Percentiles rank a stretch among this genome's conserved stretches.
Evolutionary conservation across 805 yeast species (phyloP).

Genomic region (Candida mattraensis): DNA sequence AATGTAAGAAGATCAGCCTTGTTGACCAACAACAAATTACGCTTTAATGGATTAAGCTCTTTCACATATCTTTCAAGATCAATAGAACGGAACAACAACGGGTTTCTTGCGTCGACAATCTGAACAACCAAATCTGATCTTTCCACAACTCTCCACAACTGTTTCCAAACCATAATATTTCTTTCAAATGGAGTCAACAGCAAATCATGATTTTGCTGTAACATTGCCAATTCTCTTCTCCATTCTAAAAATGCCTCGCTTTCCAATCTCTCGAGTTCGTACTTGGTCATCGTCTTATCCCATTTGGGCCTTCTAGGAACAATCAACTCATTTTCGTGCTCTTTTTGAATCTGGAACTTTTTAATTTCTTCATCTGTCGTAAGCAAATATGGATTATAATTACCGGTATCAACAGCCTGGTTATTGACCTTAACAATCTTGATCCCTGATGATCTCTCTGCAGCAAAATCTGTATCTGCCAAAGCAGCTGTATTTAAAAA

Average conservation of each 20-base stretch:
- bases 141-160: conserved; percentile 96
- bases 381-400: conserved; percentile 56
- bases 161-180: conserved; percentile 97
- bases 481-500: conserved; percentile 92
- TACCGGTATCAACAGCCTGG: conserved; percentile 64
- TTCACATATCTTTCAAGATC: conserved; percentile 81
- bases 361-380: conserved; percentile 64
- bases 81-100: conserved; percentile 81
- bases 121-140: conserved; percentile 93
- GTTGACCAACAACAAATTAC: conserved; percentile 80
- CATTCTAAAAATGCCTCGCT: conserved; percentile 89
- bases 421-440: conserved; percentile 75
- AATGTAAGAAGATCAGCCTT: conserved; percentile 86
- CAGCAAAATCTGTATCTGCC: conserved; percentile 94
- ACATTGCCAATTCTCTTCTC: conserved; percentile 85
- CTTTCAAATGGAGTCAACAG: conserved; percentile 95
- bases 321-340: conserved; percentile 65
- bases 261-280: conserved; percentile 81
- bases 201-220: conserved; percentile 83
- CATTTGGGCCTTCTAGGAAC: conserved; percentile 94
- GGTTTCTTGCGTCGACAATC: conserved; percentile 96
- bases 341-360: conserved; percentile 60
- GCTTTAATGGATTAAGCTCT: conserved; percentile 73
- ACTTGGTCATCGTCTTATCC: conserved; percentile 68
- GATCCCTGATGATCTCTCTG: conserved; percentile 81